Conservation (phyloP, 2,329 filamentous ascomycete species). For the Verticillium klebahnii region DNA sequence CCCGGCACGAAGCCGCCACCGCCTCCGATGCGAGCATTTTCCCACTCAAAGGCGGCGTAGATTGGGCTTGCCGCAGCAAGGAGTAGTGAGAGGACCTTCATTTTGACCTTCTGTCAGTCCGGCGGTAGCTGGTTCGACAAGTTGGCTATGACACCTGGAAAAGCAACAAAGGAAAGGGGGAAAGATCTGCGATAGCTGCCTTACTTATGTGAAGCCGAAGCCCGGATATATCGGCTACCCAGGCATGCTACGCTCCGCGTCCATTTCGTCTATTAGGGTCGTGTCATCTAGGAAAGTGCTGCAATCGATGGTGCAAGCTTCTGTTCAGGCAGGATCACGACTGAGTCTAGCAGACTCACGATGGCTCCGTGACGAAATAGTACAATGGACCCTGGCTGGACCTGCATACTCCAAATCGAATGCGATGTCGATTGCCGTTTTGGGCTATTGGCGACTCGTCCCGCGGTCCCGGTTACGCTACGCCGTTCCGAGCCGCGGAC, state of each 20-base stretch:
- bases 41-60: slow-evolving; percentile 35
- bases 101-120: neutral
- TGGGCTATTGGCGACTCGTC: neutral
- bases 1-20: slow-evolving; percentile 53
- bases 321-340: neutral
- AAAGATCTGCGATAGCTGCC: neutral
- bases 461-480: neutral
- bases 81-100: slow-evolving; percentile 9
- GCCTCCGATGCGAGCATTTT: slow-evolving; percentile 48
- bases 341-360: neutral
- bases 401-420: neutral
- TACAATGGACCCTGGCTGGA: neutral
- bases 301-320: neutral
- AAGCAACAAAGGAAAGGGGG: neutral
- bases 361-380: neutral
- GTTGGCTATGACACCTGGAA: neutral
- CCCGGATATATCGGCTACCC: neutral
- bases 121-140: neutral
- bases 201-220: neutral
- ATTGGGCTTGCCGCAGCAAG: slow-evolving; percentile 17
- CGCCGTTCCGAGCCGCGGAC: neutral
- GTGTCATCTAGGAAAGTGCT: neutral
- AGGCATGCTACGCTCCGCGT: neutral
- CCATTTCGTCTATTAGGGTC: neutral
- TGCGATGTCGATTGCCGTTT: neutral